A percentile compares a stretch with the other conserved stretches of the same genome.
Evolutionary conservation across 2,329 filamentous ascomycete species (phyloP).

Genomic region (Penicillium sp.): DNA sequence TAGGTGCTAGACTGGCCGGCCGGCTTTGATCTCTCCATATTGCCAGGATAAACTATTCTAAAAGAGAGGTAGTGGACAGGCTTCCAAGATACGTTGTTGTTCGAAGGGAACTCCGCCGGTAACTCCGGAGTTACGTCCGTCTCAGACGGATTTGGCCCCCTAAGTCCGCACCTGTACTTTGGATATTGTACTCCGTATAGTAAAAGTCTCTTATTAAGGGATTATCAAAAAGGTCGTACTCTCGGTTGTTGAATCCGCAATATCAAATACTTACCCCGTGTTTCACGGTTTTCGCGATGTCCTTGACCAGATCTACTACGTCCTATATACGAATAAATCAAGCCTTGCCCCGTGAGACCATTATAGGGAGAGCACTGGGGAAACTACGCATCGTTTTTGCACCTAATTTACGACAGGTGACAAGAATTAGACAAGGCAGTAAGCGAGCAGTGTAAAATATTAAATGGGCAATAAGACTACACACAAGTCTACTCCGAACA

Average conservation of each 20-base stretch:
- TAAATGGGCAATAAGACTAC: too few relatives aligned
- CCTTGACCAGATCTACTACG: neutral
- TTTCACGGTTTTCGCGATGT: too few relatives aligned
- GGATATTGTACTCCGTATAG: neutral
- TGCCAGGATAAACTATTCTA: neutral
- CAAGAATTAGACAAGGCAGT: too few relatives aligned
- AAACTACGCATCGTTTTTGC: too few relatives aligned
- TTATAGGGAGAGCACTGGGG: too few relatives aligned
- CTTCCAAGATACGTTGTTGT: neutral
- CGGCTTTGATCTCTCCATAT: slow-evolving; percentile 14
- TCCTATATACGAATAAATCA: too few relatives aligned
- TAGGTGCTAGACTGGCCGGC: slow-evolving; percentile 16
- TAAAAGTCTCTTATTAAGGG: too few relatives aligned
- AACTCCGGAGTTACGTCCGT: neutral
- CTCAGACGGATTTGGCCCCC: neutral
- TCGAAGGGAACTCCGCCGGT: neutral
- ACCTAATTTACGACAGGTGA: too few relatives aligned
- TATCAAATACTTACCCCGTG: neutral
- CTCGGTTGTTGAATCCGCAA: neutral
- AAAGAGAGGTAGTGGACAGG: neutral
- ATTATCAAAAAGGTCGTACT: too few relatives aligned
- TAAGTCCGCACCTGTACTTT: neutral
- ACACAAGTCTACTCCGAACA: too few relatives aligned
- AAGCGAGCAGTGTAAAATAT: too few relatives aligned
- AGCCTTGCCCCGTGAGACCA: too few relatives aligned